Evolutionary conservation across 1,284 basidiomycete genomes (phyloP).

Genomic region (Ceratobasidium sp.): DNA sequence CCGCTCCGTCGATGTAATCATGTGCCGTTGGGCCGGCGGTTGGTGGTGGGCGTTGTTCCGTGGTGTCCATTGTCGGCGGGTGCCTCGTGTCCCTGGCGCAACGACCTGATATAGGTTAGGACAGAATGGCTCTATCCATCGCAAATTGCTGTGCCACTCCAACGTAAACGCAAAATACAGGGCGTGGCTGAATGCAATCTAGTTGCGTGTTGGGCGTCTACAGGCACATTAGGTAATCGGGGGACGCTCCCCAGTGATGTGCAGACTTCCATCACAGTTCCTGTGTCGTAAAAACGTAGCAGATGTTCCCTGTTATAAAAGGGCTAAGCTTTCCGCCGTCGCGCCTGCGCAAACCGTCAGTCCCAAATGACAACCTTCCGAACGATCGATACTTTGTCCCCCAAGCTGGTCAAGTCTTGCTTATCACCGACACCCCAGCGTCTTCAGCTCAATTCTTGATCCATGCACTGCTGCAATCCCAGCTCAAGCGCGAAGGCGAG

Average conservation of each 20-base stretch:
- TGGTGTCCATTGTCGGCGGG: no score
- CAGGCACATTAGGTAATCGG: no score
- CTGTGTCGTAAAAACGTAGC: not conserved
- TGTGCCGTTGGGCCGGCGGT: not conserved
- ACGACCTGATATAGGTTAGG: no score
- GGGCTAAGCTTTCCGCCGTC: constrained; percentile 11
- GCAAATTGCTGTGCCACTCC: no score
- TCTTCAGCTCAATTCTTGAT: constrained; percentile 73
- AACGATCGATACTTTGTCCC: not conserved
- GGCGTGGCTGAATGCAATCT: no score
- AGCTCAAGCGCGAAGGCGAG: constrained; percentile 57
- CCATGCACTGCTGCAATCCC: constrained; percentile 57
- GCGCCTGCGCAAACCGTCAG: not conserved
- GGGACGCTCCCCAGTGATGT: no score
- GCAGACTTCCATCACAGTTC: not conserved
- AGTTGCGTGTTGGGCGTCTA: no score
- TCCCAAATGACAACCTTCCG: not conserved
- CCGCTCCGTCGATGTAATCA: not conserved
- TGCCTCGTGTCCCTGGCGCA: no score
- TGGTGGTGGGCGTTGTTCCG: no score
- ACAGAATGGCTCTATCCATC: no score
- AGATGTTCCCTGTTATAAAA: not conserved
- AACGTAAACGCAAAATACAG: no score
- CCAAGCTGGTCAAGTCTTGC: constrained; percentile 53
- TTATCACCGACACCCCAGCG: constrained; percentile 69